Evolutionary conservation across 2,329 filamentous ascomycete genomes (phyloP).

Genomic region (Emericellopsis cladophorae): DNA sequence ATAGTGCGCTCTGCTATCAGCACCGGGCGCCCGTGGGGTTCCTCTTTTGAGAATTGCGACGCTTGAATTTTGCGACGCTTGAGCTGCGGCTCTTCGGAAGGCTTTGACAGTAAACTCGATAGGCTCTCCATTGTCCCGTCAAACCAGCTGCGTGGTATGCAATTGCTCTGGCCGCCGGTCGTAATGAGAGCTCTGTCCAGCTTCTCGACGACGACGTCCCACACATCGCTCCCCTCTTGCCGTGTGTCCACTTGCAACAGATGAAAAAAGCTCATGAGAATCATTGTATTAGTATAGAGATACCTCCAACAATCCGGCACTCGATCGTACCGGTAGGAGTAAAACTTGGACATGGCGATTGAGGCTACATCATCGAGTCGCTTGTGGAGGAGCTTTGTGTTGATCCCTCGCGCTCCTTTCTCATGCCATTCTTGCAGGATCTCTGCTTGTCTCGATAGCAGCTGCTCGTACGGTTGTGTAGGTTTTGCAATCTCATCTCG

Average conservation of each 20-base stretch:
- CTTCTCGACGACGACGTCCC: slow-evolving; percentile 42
- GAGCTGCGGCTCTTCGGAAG: slow-evolving; percentile 1
- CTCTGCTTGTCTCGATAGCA: too few species aligned
- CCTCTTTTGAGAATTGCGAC: not conserved
- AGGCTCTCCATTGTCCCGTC: slow-evolving; percentile 33
- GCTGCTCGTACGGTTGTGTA: too few species aligned
- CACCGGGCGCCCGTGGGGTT: not conserved
- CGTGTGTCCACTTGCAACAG: slow-evolving; percentile 8
- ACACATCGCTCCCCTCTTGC: slow-evolving; percentile 4
- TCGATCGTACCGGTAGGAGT: slow-evolving; percentile 54
- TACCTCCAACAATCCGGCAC: slow-evolving; percentile 57
- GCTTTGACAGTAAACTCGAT: slow-evolving; percentile 11
- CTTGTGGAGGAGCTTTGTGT: slow-evolving; percentile 15
- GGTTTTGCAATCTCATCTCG: too few species aligned
- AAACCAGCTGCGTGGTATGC: slow-evolving; percentile 18
- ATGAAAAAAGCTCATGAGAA: slow-evolving; percentile 43
- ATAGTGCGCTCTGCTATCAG: slow-evolving; percentile 11
- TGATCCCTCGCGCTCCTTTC: too few species aligned
- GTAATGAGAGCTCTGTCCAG: slow-evolving; percentile 71
- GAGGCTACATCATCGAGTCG: slow-evolving; percentile 43
- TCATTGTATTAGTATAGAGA: slow-evolving; percentile 57
- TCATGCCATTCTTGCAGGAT: too few species aligned
- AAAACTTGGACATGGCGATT: slow-evolving; percentile 53
- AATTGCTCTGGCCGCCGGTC: slow-evolving; percentile 45
- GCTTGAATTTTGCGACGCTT: slow-evolving; percentile 3